phyloP scores from a whole-genome alignment of 2,329 filamentous ascomycete species.

The Thelonectria olida region DNA sequence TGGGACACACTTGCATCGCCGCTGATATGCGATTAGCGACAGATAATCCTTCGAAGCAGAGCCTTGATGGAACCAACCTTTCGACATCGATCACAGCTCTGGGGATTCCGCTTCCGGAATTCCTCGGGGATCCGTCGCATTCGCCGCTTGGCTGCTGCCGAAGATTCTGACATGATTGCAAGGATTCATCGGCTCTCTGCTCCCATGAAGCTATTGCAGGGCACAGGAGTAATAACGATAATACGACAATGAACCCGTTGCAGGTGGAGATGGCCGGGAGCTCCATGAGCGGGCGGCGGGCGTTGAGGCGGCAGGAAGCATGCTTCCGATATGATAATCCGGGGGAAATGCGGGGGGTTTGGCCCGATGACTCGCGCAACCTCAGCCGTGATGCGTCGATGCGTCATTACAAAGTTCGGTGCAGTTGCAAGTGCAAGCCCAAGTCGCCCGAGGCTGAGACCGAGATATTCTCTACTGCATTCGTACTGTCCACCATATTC shows the following conservation, averaged over 20 bases:
- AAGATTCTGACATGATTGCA: conserved; percentile 24
- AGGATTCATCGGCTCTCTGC: conserved; percentile 30
- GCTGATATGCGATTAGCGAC: too few relatives aligned
- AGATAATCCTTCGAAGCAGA: too few relatives aligned
- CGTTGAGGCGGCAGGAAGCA: conserved; percentile 15
- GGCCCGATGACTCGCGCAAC: not conserved
- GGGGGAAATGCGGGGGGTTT: not conserved
- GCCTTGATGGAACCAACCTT: conserved; percentile 44
- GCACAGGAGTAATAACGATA: too few relatives aligned
- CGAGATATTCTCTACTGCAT: too few relatives aligned
- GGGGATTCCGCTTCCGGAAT: conserved; percentile 46
- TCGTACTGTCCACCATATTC: too few relatives aligned
- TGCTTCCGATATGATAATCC: conserved; percentile 25
- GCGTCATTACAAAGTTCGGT: conserved; percentile 3
- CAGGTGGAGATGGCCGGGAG: not conserved
- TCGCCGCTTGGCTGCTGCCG: conserved; percentile 39
- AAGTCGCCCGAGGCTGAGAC: too few relatives aligned
- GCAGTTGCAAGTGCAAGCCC: too few relatives aligned
- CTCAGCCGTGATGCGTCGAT: conserved; percentile 12
- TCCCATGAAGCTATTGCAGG: not conserved
- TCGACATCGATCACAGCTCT: conserved; percentile 49
- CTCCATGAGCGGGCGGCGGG: not conserved
- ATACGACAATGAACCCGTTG: too few relatives aligned
- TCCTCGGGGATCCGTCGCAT: conserved; percentile 47
- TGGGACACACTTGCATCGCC: conserved; percentile 49